These are phyloP conservation scores for Kurtzmaniella cleridarum DNA, from an alignment of 805 yeast genomes.

Conservation along the genomic window DNA sequence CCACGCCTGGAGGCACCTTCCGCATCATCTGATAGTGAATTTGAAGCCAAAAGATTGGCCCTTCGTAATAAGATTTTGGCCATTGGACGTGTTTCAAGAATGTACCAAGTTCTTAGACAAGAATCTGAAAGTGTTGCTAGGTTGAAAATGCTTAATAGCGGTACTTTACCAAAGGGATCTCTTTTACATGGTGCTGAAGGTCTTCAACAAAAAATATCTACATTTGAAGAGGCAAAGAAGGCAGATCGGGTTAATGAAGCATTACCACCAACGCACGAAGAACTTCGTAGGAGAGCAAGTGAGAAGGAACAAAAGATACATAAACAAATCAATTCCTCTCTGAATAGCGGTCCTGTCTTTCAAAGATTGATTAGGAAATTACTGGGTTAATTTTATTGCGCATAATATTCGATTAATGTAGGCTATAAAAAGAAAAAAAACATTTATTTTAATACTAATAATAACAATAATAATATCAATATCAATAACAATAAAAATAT, in stretches of 20 bases:
- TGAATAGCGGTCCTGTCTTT: constrained; percentile 30
- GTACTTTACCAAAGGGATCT: constrained; percentile 82
- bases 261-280: constrained; percentile 74
- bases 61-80: constrained; percentile 86
- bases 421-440: not conserved
- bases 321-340: constrained; percentile 26
- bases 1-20: constrained; percentile 3
- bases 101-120: constrained; percentile 83
- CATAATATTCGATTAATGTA: not conserved
- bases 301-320: constrained; percentile 41
- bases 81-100: constrained; percentile 90
- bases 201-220: constrained; percentile 56
- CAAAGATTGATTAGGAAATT: constrained; percentile 34
- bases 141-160: constrained; percentile 66
- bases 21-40: constrained; percentile 19
- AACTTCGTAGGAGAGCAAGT: constrained; percentile 40
- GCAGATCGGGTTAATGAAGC: constrained; percentile 84
- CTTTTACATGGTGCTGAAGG: constrained; percentile 80
- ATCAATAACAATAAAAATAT: not conserved
- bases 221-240: constrained; percentile 77
- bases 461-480: too few species aligned
- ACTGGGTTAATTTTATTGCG: constrained; percentile 3
- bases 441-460: too few species aligned
- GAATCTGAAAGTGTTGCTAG: constrained; percentile 83
- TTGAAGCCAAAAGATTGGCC: constrained; percentile 41